A percentile compares a stretch with the other conserved stretches of the same genome.
Conservation (phyloP, 441 rosid species). For the Erodium chrysanthum region DNA sequence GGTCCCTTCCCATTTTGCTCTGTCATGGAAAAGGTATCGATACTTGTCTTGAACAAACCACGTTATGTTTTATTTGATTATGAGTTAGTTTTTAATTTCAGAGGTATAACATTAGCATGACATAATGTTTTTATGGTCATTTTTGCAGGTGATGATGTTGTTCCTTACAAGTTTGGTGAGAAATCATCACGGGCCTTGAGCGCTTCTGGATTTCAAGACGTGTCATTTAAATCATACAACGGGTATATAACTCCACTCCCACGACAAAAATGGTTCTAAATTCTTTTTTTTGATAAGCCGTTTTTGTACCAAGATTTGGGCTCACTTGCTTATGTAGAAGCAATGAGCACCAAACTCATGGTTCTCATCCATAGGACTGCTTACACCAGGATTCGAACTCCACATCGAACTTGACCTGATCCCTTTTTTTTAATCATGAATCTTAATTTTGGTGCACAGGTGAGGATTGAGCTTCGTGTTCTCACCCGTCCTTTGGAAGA, state of each 20-base stretch:
- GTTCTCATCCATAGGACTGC: too few relatives aligned
- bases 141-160: conserved; percentile 51
- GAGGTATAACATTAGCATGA: not conserved
- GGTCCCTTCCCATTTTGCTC: conserved; percentile 36
- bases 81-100: not conserved
- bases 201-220: conserved; percentile 37
- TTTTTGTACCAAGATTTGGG: too few relatives aligned
- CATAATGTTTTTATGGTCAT: not conserved
- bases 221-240: conserved; percentile 31
- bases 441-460: conserved; percentile 30
- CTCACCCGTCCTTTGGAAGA: conserved; percentile 76
- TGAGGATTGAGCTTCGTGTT: conserved; percentile 85
- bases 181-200: conserved; percentile 40
- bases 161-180: conserved; percentile 46
- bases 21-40: conserved; percentile 38
- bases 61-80: not conserved
- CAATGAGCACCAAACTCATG: too few relatives aligned
- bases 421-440: not conserved
- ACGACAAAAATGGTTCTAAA: too few relatives aligned
- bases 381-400: too few relatives aligned
- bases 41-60: not conserved
- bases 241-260: conserved; percentile 22
- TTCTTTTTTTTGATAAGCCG: too few relatives aligned
- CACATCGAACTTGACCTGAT: too few relatives aligned
- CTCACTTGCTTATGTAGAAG: too few relatives aligned